phyloP scores from a whole-genome alignment of 805 yeast species.

The Peterozyma xylosa region DNA sequence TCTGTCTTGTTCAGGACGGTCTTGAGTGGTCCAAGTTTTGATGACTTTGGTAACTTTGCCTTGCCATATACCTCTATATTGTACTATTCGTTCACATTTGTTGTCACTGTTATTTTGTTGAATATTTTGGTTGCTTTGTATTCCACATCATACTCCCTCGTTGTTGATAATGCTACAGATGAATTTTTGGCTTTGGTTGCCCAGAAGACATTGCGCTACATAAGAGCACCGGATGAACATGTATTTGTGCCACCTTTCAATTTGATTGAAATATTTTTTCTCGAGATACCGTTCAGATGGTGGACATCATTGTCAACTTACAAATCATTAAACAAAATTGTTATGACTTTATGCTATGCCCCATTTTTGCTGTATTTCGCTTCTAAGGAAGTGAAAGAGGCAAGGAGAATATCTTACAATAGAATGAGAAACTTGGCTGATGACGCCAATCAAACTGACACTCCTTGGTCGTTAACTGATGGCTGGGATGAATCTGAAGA shows the following conservation, averaged over 20 bases:
- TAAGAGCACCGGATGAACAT: slow-evolving; percentile 83
- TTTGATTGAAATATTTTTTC: slow-evolving; percentile 51
- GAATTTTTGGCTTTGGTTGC: slow-evolving; percentile 83
- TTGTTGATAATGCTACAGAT: slow-evolving; percentile 75
- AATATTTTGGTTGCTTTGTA: slow-evolving; percentile 81
- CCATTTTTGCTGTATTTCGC: slow-evolving; percentile 62
- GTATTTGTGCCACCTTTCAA: slow-evolving; percentile 84
- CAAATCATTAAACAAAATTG: slow-evolving; percentile 35
- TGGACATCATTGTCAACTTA: slow-evolving; percentile 24
- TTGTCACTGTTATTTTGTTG: slow-evolving; percentile 66
- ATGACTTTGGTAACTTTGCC: slow-evolving; percentile 61
- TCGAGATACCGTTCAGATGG: slow-evolving; percentile 35
- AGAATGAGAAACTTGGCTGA: slow-evolving; percentile 56
- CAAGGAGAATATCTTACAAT: slow-evolving; percentile 67
- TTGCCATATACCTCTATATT: slow-evolving; percentile 82
- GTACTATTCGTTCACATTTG: slow-evolving; percentile 71
- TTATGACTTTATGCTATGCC: slow-evolving; percentile 61
- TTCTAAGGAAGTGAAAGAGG: slow-evolving; percentile 54
- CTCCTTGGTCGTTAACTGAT: slow-evolving; percentile 79
- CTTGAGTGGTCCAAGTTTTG: slow-evolving; percentile 68
- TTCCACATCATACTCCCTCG: slow-evolving; percentile 75
- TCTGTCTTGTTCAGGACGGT: slow-evolving; percentile 64
- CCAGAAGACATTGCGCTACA: slow-evolving; percentile 73
- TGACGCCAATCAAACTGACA: slow-evolving; percentile 72
- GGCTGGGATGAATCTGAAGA: slow-evolving; percentile 45